Base-by-base conservation (phyloP, 164 flowering plant genomes). In the Berberis vulgaris region DNA sequence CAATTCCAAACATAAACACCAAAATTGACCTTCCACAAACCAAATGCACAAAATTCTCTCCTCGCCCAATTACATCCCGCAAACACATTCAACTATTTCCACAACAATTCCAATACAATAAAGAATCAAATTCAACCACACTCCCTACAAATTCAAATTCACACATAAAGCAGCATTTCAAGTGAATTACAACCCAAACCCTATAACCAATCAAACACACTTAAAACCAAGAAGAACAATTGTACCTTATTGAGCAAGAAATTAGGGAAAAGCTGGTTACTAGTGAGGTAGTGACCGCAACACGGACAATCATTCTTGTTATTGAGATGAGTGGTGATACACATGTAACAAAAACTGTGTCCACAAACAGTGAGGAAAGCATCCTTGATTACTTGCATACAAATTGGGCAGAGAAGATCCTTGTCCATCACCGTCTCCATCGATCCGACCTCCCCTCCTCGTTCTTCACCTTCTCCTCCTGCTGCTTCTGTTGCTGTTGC, bases 281-380 rank as follows among this genome's bases (percentile, higher is more conserved):
- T 63, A 64, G 93, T 81, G 70, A 94, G 83, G 72, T 71, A 75
- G 26, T 82, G 87, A 45, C 77, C 84, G 57, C 99, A 94, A 71
- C 94, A 87, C 42, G 99, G 97, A 70, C 99, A 94, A 78, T 94
- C 93, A 59, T 73, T 86, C 82, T 94, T 94, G 82, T 86, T 82
- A 44, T 84, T 78, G 12, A 94, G 86, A 76, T 94, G 99, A 43
- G 96, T 94, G 43, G 76, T 78, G 60, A 94, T 89, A 50, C 99
- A 94, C 94, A 87, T 94, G 75, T 89, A 94, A 71, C 99, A 94
- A 74, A 87, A 94, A 74, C 95, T 91, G 69, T 94, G 99, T 1
- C 99, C 97, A 57, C 99, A 94, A 1, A 88, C 78, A 9, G 99
- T 94, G 0, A 94, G 80, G 64, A 94, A 91, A 43, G 97, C 99